Evolutionary conservation across 2,329 filamentous ascomycete species (phyloP).

Genomic region (Hypomyces perniciosus): DNA sequence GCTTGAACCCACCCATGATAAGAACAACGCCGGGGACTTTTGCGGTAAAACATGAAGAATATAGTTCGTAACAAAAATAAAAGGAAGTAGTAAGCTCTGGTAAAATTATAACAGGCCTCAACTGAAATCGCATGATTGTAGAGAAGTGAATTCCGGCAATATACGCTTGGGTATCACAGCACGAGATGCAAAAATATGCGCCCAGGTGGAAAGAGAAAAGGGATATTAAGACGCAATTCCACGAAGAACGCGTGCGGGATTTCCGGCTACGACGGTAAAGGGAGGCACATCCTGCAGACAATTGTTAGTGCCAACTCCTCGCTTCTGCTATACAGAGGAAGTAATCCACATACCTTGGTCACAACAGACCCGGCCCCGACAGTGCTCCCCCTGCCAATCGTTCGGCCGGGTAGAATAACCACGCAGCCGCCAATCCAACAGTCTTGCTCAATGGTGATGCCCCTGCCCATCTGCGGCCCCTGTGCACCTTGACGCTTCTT

Average conservation of each 20-base stretch:
- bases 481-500: slow-evolving; percentile 67
- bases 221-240: slow-evolving; percentile 25
- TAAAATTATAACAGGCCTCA: neutral
- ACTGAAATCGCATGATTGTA: slow-evolving; percentile 15
- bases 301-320: slow-evolving; percentile 15
- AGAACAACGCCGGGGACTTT: neutral
- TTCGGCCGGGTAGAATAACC: slow-evolving; percentile 71
- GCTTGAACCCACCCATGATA: too few species aligned
- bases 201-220: slow-evolving; percentile 3
- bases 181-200: slow-evolving; percentile 18
- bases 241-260: slow-evolving; percentile 56
- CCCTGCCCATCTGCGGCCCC: slow-evolving; percentile 63
- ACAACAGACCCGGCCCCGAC: slow-evolving; percentile 82
- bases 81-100: neutral
- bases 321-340: neutral
- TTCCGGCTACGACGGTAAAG: slow-evolving; percentile 64
- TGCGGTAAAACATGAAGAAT: neutral
- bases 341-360: slow-evolving; percentile 54
- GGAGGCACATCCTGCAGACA: slow-evolving; percentile 52
- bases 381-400: slow-evolving; percentile 70
- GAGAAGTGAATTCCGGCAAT: slow-evolving; percentile 14
- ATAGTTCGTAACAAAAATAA: neutral
- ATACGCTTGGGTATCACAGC: slow-evolving; percentile 26
- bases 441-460: slow-evolving; percentile 77
- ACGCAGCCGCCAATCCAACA: slow-evolving; percentile 76